phyloP scores from a whole-genome alignment of 306 rosid species.

The Lathyrus tuberosus region DNA sequence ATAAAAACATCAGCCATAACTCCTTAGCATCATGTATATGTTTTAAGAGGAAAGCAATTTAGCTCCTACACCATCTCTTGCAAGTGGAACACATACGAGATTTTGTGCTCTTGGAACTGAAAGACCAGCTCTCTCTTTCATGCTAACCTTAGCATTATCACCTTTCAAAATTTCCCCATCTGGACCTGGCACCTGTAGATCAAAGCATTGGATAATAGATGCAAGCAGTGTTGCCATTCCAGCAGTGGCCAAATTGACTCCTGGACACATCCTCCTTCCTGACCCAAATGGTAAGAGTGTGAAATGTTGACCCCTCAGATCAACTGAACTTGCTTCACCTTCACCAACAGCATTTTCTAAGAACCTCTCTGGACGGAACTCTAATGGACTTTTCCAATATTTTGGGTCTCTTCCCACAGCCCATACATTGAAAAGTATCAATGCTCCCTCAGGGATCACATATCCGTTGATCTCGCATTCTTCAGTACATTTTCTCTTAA shows the following conservation, averaged over 20 bases:
- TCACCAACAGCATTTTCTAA: not conserved
- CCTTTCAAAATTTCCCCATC: constrained; percentile 23
- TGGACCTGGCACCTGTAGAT: constrained; percentile 35
- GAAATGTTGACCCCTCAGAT: constrained; percentile 47
- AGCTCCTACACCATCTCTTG: not conserved
- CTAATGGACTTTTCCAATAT: constrained; percentile 47
- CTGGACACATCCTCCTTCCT: constrained; percentile 64
- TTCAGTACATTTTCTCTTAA: constrained; percentile 44
- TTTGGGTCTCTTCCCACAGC: constrained; percentile 62
- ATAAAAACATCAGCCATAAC: not conserved
- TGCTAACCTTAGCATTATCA: constrained; percentile 26
- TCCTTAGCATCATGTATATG: not conserved
- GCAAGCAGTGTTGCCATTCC: constrained; percentile 50
- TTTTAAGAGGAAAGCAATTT: constrained; percentile 22
- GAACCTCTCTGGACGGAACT: constrained; percentile 50
- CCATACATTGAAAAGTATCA: constrained; percentile 47
- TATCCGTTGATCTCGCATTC: constrained; percentile 43
- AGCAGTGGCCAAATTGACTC: constrained; percentile 45
- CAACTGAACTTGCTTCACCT: constrained; percentile 18
- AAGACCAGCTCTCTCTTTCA: constrained; percentile 49
- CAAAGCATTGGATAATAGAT: constrained; percentile 56
- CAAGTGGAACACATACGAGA: constrained; percentile 48
- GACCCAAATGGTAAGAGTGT: constrained; percentile 55
- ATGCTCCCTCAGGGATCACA: constrained; percentile 46
- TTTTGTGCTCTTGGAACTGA: constrained; percentile 44